Base-by-base conservation (phyloP, 352 stramenopile species). In the Phytophthora rubi region DNA sequence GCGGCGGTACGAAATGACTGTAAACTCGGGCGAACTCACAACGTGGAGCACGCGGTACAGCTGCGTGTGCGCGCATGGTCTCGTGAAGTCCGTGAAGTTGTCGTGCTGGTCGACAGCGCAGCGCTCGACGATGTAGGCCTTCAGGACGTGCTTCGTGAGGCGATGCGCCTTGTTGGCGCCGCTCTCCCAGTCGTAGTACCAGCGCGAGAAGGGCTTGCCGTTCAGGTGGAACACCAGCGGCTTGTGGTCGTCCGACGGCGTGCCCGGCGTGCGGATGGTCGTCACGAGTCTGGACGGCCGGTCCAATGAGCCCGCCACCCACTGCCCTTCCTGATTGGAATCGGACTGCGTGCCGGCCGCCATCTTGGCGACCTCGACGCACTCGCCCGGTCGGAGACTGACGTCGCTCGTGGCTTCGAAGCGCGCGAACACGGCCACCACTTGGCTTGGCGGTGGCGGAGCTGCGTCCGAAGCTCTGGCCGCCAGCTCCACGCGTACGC, bases 121-220 rank as follows among this genome's bases (percentile, higher is more conserved):
- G 28, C 70, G 68, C 30, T 77, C 65, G 4, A 90, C 62, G 7
- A 90, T 68, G 51, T 88, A 90, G 9, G 76, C 71, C 32, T 77
- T 75, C 10, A 90, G 71, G 13, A 85, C 78, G 63, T 90, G 82
- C 53, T 85, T 81, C 39, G 75, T 90, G 59, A 86, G 79, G 10
- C 82, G 76, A 54, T 86, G 81, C 1, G 73, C 77, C 53, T 85
- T 87, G 42, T 75, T 89, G n/a, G 79, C 77, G 0, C 70, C 80
- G 62, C 80, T 86, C 57, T 85, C 82, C 82, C 82, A 90, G 47
- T 85, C 72, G 64, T 88, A 90, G 67, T 88, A 88, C 82, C 82
- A 90, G 8, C 76, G 70, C 4, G 65, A 58, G 45, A 54, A 62
- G 5, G 77, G 59, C n/a, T 77, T 74, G 4, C 65, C 35, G 49